Conservation (phyloP, 352 stramenopile species). For the Phytophthora constricta region DNA sequence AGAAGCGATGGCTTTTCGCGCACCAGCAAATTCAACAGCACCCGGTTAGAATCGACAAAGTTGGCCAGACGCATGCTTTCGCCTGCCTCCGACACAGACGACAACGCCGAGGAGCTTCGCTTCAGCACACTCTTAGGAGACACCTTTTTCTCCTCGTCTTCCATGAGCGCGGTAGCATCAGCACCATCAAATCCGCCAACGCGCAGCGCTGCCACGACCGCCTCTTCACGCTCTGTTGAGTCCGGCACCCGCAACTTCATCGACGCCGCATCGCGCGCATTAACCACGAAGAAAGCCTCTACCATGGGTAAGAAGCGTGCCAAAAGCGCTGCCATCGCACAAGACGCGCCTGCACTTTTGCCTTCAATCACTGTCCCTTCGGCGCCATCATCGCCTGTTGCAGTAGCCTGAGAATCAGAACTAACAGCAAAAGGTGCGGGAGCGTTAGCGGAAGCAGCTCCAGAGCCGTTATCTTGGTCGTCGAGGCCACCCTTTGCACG, state of each 20-base stretch:
- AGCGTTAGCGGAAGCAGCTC: slow-evolving; percentile 5
- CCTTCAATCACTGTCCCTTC: slow-evolving; percentile 88
- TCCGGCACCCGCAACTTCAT: slow-evolving; percentile 81
- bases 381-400: slow-evolving; percentile 60
- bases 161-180: slow-evolving; percentile 36
- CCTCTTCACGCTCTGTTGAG: slow-evolving; percentile 79
- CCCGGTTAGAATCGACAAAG: slow-evolving; percentile 96
- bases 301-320: slow-evolving; percentile 97
- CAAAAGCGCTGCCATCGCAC: slow-evolving; percentile 93
- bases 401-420: slow-evolving; percentile 15
- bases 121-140: slow-evolving; percentile 37
- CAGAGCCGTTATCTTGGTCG: slow-evolving; percentile 45
- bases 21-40: slow-evolving; percentile 98
- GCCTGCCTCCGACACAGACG: slow-evolving; percentile 52
- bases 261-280: slow-evolving; percentile 87
- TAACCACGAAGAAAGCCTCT: slow-evolving; percentile 99
- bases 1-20: slow-evolving; percentile 96
- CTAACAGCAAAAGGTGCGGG: slow-evolving; percentile 39
- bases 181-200: slow-evolving; percentile 63
- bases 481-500: slow-evolving; percentile 78
- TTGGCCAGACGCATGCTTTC: slow-evolving; percentile 81
- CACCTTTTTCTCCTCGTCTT: slow-evolving; percentile 36
- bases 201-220: slow-evolving; percentile 74
- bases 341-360: slow-evolving; percentile 88
- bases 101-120: slow-evolving; percentile 47